Conservation (phyloP, 805 yeast genomes). For the Ogataea pini region DNA sequence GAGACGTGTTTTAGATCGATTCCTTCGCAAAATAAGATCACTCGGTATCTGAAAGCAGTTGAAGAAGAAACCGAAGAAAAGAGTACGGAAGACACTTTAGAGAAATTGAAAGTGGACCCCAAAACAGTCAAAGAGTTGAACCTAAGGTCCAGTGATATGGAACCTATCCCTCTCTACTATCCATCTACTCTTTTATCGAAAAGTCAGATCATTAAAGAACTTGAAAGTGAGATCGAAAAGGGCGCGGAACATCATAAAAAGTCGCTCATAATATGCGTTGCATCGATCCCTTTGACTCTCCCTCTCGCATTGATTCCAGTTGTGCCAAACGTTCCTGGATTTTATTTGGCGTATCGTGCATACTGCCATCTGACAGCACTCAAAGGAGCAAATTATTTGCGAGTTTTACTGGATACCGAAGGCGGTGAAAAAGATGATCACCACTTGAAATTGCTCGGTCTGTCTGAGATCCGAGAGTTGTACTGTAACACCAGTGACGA, state of each 20-base stretch:
- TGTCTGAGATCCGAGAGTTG: constrained; percentile 35
- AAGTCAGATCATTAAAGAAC: constrained; percentile 37
- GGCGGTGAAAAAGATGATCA: constrained; percentile 16
- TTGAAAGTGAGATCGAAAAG: constrained; percentile 42
- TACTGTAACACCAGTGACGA: constrained; percentile 26
- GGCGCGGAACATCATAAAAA: constrained; percentile 57
- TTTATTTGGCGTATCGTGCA: constrained; percentile 75
- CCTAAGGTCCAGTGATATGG: constrained; percentile 30
- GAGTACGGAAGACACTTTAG: background rate
- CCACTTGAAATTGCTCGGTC: constrained; percentile 39
- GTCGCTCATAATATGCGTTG: constrained; percentile 51
- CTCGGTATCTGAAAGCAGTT: constrained; percentile 45
- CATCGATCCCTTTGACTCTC: constrained; percentile 72
- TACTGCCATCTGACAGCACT: constrained; percentile 84
- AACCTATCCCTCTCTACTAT: constrained; percentile 48
- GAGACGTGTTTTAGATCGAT: constrained; percentile 75
- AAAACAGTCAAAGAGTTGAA: constrained; percentile 12
- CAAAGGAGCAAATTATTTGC: constrained; percentile 70
- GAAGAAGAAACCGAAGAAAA: constrained; percentile 13
- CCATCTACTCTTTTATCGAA: constrained; percentile 43
- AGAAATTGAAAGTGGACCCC: constrained; percentile 12
- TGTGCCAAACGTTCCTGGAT: constrained; percentile 91
- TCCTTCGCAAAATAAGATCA: constrained; percentile 65
- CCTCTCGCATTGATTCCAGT: constrained; percentile 83
- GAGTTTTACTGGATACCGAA: constrained; percentile 49